Evolutionary conservation across 2,329 filamentous ascomycete genomes (phyloP), one percentile per base, ranked within the genome.

Genomic region (Didymella glomerata): DNA sequence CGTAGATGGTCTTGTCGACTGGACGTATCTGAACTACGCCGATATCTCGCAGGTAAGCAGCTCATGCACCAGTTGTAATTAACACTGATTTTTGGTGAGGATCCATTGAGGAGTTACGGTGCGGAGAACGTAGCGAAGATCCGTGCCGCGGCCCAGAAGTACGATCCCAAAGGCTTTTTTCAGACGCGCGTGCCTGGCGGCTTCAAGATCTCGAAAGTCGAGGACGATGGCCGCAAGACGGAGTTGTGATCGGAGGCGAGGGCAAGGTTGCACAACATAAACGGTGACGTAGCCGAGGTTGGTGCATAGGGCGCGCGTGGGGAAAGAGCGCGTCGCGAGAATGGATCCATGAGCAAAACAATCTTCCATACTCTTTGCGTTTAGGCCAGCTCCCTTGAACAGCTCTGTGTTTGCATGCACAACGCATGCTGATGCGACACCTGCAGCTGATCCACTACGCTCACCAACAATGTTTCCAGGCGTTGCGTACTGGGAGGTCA

Each of bases 111-210:
- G 18, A 72, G 76, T 24, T 83, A 82, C 61, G 80, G 80, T 1
- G 32, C 63, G 18, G 64, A 63, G 4, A 82, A 78, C 50, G 64
- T 75, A 22, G 61, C 65, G 24, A 71, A 68, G 36, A 68, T 82
- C 48, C 62, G 65, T 42, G 62, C 65, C 2, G 71, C 79, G 3
- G 71, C 73, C 0, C 59, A 48, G 20, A 74, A 73, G 54, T 81
- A 79, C 54, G 80, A 82, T 56, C 78, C 79, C 0, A 54, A 63
- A 68, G 2, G 65, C 82, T 4, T 82, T 4, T 81, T 79, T 55
- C 78, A 81, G 65, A 77, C 49, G 5, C 62, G 76, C 18, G 68
- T 75, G 30, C 77, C 78, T 1, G 79, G 80, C n/a, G 76, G 77
- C 30, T 82, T 81, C 60, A 82, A 82, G 67, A 65, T 75, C 13